Evolutionary conservation across 306 rosid genomes (phyloP).

Genomic region (Abrus pulchellus): DNA sequence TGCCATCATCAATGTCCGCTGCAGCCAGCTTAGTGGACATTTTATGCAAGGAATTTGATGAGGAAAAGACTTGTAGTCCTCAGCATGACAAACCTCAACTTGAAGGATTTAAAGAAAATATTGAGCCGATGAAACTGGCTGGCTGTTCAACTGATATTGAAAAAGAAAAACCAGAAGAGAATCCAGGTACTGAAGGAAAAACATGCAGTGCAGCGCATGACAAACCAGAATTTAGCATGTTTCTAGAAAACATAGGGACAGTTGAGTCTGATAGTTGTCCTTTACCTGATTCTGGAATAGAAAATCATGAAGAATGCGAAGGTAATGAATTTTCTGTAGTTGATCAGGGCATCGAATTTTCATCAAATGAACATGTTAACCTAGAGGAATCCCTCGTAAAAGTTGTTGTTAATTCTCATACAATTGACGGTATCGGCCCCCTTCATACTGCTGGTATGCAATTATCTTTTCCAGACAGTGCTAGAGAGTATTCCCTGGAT

Average conservation of each 20-base stretch:
- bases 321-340: constrained; percentile 58
- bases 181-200: constrained; percentile 50
- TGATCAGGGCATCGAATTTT: constrained; percentile 67
- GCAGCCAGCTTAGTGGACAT: constrained; percentile 65
- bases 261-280: constrained; percentile 43
- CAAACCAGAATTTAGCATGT: constrained; percentile 50
- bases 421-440: constrained; percentile 31
- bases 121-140: constrained; percentile 50
- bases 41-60: constrained; percentile 61
- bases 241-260: constrained; percentile 57
- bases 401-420: constrained; percentile 56
- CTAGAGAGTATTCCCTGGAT: constrained; percentile 45
- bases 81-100: constrained; percentile 51
- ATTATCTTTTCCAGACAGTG: constrained; percentile 50
- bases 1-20: constrained; percentile 58
- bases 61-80: constrained; percentile 50
- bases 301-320: constrained; percentile 56
- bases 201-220: constrained; percentile 48
- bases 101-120: constrained; percentile 55
- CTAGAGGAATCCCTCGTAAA: constrained; percentile 52
- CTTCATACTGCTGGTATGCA: constrained; percentile 49
- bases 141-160: constrained; percentile 45
- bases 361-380: constrained; percentile 52
- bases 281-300: constrained; percentile 49
- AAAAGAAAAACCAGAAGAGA: constrained; percentile 45